Base-by-base conservation (phyloP, 73 alveolate genomes). In the Tetrahymena malaccensis region DNA sequence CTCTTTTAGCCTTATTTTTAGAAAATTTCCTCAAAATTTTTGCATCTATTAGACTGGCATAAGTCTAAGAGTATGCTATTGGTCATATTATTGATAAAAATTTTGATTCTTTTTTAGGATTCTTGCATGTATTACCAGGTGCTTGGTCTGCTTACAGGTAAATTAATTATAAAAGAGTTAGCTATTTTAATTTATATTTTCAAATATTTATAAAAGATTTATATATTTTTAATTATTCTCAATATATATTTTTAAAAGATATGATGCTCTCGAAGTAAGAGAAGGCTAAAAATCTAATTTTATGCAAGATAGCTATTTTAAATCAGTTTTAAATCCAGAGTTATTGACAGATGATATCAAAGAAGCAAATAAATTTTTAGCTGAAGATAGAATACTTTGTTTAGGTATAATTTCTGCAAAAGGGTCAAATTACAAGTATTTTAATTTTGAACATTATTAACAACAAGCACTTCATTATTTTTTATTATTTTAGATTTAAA, bases 351-450 rank as follows among this genome's bases (percentile, higher is more conserved):
- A 56, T 34, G 84, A 84, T 43, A 43, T 95, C 38, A 44, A 55
- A 19, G 96, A 95, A 85, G 96, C 96, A 27, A 97, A 97, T 93
- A 96, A 94, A 95, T 97, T 85, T 93, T 93, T 96, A 43, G 99
- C 99, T 17, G 99, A 97, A 94, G 98, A 97, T 93, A 89, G 99
- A 85, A 96, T 96, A 37, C 43, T 37, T 37, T 96, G 98, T 25
- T 83, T 33, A 85, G 55, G 89, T 15, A 17, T 94, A 12, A 44
- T 85, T 94, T 94, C 95, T 22, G 33, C 89, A 5, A 55, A 55
- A n/a, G 27, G 27, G 1, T 55, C 84, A 35, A 57, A 34, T 40
- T 94, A 85, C 55, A 44, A 84, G 84, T 55, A 55, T n/a, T 7
- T 37, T 19, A 9, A 3, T 37, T 37, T 4, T 37, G 7, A 37